These are phyloP conservation scores for Whalleya microplaca DNA, from an alignment of 2,329 filamentous ascomycete genomes.

Conservation along the genomic window DNA sequence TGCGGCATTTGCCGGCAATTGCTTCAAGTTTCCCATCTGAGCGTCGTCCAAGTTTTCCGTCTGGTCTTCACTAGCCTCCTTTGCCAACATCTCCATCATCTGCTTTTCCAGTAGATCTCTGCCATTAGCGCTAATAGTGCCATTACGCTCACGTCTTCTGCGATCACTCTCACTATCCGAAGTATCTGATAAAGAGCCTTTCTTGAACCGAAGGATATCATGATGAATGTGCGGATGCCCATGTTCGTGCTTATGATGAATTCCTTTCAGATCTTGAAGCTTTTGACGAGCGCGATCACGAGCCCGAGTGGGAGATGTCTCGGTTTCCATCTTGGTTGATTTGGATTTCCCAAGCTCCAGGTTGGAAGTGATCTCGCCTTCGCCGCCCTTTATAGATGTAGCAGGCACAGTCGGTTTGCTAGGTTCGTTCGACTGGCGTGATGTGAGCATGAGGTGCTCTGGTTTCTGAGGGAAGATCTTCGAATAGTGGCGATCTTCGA, in stretches of 20 bases:
- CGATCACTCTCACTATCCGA: conserved; percentile 61
- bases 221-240: conserved; percentile 54
- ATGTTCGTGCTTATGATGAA: conserved; percentile 55
- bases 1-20: conserved; percentile 35
- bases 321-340: conserved; percentile 39
- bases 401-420: conserved; percentile 8
- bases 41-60: conserved; percentile 35
- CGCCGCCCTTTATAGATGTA: conserved; percentile 13
- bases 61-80: conserved; percentile 52
- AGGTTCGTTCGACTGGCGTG: conserved; percentile 24
- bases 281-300: conserved; percentile 65
- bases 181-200: conserved; percentile 61
- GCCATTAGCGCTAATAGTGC: conserved; percentile 53
- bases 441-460: conserved; percentile 14
- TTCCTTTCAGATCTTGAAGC: conserved; percentile 59
- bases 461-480: conserved; percentile 63
- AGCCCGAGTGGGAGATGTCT: conserved; percentile 54
- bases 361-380: conserved; percentile 8
- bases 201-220: conserved; percentile 56
- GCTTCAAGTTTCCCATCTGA: conserved; percentile 41
- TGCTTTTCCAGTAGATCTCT: conserved; percentile 63
- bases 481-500: conserved; percentile 78
- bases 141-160: conserved; percentile 45
- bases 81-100: conserved; percentile 63
- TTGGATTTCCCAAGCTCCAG: conserved; percentile 19